Evolutionary conservation across 257 asterid species (phyloP).

Genomic region (Petunia secreta): DNA sequence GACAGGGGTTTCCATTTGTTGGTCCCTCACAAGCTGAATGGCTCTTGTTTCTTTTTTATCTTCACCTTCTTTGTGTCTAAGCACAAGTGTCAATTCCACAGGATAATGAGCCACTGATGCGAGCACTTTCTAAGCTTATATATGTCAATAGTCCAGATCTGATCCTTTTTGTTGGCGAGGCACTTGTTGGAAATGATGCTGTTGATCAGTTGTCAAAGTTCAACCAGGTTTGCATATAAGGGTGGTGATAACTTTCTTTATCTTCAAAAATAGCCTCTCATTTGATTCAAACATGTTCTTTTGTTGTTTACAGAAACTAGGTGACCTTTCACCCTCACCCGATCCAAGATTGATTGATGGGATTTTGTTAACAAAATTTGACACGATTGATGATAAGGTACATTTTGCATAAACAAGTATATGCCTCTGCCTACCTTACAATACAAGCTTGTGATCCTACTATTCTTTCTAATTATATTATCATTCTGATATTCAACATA

Average conservation of each 20-base stretch:
- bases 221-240: constrained; percentile 60
- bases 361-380: constrained; percentile 91
- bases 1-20: background rate
- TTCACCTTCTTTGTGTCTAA: background rate
- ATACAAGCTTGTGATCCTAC: background rate
- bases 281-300: background rate
- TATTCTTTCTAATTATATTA: background rate
- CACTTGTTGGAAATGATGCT: constrained; percentile 96
- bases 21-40: constrained; percentile 2
- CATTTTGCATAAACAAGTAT: background rate
- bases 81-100: constrained; percentile 33
- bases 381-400: constrained; percentile 97
- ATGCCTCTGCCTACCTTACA: background rate
- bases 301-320: constrained; percentile 68
- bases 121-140: constrained; percentile 94
- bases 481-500: constrained; percentile 1
- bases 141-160: constrained; percentile 83
- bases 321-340: constrained; percentile 84
- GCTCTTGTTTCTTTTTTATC: background rate
- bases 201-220: constrained; percentile 93
- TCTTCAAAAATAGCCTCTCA: background rate
- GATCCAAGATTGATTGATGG: constrained; percentile 92
- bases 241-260: no score
- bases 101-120: constrained; percentile 98
- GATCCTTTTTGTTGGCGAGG: constrained; percentile 94